Conservation (phyloP, 331 rosid species). For the Erythrophleum ivorense region DNA sequence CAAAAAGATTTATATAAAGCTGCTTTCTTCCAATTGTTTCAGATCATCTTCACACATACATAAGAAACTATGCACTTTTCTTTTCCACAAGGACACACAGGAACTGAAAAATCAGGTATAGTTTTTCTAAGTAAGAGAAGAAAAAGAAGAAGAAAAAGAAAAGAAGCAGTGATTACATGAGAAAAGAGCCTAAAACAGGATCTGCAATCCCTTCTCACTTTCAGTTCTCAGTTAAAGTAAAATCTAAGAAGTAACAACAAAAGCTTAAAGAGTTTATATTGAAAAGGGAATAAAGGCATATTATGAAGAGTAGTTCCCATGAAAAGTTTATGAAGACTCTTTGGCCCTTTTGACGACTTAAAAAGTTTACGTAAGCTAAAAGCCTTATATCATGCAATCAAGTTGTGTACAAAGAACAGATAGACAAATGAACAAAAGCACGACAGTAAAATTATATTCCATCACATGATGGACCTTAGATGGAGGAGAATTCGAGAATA, state of each 20-base stretch:
- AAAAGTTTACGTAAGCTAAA: conserved; percentile 49
- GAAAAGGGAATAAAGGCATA: conserved; percentile 51
- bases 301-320: too few species aligned
- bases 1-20: conserved; percentile 67
- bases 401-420: conserved; percentile 29
- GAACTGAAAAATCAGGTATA: conserved; percentile 35
- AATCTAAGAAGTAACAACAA: conserved; percentile 35
- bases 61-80: conserved; percentile 30
- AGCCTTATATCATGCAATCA: conserved; percentile 39
- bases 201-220: conserved; percentile 48
- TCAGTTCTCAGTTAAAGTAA: conserved; percentile 44
- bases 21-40: conserved; percentile 67
- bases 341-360: conserved; percentile 42
- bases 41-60: conserved; percentile 64
- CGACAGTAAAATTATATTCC: conserved; percentile 24
- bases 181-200: conserved; percentile 49
- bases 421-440: conserved; percentile 33
- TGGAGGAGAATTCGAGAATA: neutral
- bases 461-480: conserved; percentile 39
- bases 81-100: conserved; percentile 34
- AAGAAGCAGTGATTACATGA: conserved; percentile 29
- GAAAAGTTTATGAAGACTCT: conserved; percentile 29
- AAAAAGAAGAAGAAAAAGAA: neutral
- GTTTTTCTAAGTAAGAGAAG: conserved; percentile 36
- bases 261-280: conserved; percentile 39